Base-by-base conservation (phyloP, 2,329 filamentous ascomycete genomes). In the Sporothrix brunneoviolacea region DNA sequence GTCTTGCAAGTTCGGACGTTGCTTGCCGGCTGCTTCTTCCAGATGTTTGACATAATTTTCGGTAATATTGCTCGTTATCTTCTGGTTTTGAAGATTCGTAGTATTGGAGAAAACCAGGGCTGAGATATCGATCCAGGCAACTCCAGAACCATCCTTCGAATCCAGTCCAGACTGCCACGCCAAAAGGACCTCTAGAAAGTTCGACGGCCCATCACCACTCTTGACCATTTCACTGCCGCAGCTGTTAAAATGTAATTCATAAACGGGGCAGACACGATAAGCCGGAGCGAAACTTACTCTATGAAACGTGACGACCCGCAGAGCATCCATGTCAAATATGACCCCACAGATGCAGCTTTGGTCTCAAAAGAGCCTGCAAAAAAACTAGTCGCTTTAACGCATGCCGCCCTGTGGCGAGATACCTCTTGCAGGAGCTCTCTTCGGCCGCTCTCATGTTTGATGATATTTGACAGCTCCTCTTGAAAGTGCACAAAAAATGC, bases 401-500 rank as follows among this genome's bases (percentile, higher is more conserved):
- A 33, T n/a, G 44, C 24, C n/a, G 12, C 5, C 19, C 21, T 35
- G 43, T 40, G 27, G 1, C 30, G 32, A 5, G 28, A 9, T 13
- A 40, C 24, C 15, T 37, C 43, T 2, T 39, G 19, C 4, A 45
- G 21, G 6, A 55, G 30, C 19, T 30, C 45, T 2, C 28, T 21
- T 19, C 45, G 24, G 13, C 51, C 50, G 24, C 43, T 32, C 4
- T 49, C 28, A 19, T 54, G 18, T 2, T 16, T 43, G 15, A 51
- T 24, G 8, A 15, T 21, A 4, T 53, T 51, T 28, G 38, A 27
- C 30, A 59, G 50, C 18, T 32, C 45, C 3, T 55, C 53, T n/a
- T 55, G 54, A 2, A 67, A 51, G 30, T 56, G 59, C 4, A 56
- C 52, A 10, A 66, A 49, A 24, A 66, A 63, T 2, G 52, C 41